These are phyloP conservation scores for Lachancea dasiensis DNA, from an alignment of 805 yeast species.

Conservation along the genomic window DNA sequence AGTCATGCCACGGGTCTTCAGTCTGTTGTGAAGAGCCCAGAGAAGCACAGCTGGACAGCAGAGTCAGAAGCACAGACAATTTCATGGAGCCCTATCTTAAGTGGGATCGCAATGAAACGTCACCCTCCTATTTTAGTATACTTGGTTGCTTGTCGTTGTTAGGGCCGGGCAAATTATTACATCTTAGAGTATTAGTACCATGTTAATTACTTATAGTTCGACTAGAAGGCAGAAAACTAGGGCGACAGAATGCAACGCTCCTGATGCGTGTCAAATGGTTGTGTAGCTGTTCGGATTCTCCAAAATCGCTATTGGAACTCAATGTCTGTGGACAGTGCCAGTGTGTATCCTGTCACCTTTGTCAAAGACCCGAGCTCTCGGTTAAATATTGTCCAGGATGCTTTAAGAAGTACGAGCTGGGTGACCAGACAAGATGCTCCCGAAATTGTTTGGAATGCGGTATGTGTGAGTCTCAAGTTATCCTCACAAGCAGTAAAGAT, in stretches of 20 bases:
- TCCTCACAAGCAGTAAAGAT: not conserved
- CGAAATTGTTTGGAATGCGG: conserved; percentile 12
- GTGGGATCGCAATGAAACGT: too few species aligned
- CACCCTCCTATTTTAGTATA: too few species aligned
- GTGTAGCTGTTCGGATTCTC: conserved; percentile 6
- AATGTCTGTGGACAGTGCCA: conserved; percentile 10
- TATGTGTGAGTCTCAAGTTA: conserved; percentile 6
- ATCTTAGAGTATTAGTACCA: too few species aligned
- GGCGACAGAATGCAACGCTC: too few species aligned
- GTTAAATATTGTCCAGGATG: conserved; percentile 12
- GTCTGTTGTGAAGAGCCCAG: conserved; percentile 1
- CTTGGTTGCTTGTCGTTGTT: too few species aligned
- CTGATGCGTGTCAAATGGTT: conserved; percentile 5
- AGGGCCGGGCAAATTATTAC: too few species aligned
- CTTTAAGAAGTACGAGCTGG: not conserved
- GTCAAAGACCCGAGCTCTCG: conserved; percentile 10
- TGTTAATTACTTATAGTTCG: too few species aligned
- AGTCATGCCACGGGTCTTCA: conserved; percentile 5
- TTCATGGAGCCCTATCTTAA: conserved; percentile 1
- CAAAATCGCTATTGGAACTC: conserved; percentile 2
- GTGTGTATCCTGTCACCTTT: conserved; percentile 8
- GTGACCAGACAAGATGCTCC: conserved; percentile 3
- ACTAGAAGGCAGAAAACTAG: too few species aligned
- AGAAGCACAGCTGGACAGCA: not conserved
- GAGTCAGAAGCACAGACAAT: not conserved